Evolutionary conservation across 371 early-diverging fungal species (phyloP), one percentile per base, ranked within the genome.

Genomic region (Blakeslea trispora): DNA sequence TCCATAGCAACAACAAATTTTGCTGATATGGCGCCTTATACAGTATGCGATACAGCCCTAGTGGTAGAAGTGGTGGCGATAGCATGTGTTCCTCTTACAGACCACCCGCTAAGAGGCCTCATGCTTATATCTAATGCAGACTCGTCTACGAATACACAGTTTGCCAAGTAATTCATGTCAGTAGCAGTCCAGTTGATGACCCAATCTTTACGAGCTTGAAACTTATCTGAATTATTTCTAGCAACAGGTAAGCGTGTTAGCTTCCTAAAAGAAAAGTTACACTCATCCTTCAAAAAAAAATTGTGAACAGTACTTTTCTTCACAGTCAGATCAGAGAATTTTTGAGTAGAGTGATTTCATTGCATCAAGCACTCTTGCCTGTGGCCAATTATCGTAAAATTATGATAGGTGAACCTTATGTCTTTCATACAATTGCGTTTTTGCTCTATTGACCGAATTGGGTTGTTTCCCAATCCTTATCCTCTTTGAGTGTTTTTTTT

Each of bases 221-320:
- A 5, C 28, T 28, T 28, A 28, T 28, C 39, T 45, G 45, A 32
- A 50, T 24, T 45, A 55, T 55, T 55, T 61, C 55, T 54, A 39
- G 45, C 50, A 50, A 45, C 61, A 50, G 61, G 51, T 31, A 50
- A 37, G 32, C 19, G 32, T 37, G 53, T 37, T 17, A 54, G n/a
- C 24, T 60, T 60, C 44, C 53, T 60, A 31, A 60, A 60, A 35
- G 60, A 54, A 53, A 60, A 24, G 35, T 60, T 53, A 44, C 44
- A 53, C 32, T 60, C 54, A 23, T 48, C 52, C 53, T 42, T 54
- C 44, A 60, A 18, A n/a, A 60, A 18, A n/a, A 53, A 53, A 21
- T 53, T 52, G 42, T 53, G 47, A 10, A 59, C 53, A 53, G 47
- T 42, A 22, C 48, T 59, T 47, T 53, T 59, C 53, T 52, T 45